These are phyloP conservation scores for Brassica rapa DNA, from an alignment of 345 rosid species.

Conservation along the genomic window DNA sequence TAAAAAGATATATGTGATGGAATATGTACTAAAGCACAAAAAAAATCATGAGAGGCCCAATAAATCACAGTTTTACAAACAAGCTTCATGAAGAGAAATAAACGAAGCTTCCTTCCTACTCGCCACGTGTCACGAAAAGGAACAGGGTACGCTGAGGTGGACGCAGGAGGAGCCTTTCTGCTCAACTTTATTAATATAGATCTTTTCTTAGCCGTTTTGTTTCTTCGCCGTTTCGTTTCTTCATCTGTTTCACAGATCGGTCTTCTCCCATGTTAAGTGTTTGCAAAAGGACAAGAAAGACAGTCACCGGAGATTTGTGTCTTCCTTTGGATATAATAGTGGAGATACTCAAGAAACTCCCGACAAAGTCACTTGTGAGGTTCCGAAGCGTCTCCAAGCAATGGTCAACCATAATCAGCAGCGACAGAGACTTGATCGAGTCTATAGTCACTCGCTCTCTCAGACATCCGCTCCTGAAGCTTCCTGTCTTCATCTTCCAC, in stretches of 20 bases:
- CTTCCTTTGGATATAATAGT: neutral
- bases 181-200: no score
- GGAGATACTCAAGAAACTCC: neutral
- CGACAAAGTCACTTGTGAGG: neutral
- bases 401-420: neutral
- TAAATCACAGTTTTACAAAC: no score
- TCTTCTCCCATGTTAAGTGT: neutral
- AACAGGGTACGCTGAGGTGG: no score
- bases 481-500: neutral
- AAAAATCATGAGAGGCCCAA: no score
- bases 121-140: no score
- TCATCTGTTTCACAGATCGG: neutral
- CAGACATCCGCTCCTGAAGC: neutral
- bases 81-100: no score
- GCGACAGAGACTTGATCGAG: neutral
- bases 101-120: no score
- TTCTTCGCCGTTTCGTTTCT: no score
- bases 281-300: neutral
- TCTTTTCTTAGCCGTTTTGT: neutral
- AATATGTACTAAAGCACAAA: no score
- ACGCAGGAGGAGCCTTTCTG: no score
- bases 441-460: neutral
- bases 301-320: neutral
- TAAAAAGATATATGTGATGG: no score
- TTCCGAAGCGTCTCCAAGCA: neutral